Evolutionary conservation across 176 grass and related monocot species (phyloP).

Genomic region (Oryza officinalis): DNA sequence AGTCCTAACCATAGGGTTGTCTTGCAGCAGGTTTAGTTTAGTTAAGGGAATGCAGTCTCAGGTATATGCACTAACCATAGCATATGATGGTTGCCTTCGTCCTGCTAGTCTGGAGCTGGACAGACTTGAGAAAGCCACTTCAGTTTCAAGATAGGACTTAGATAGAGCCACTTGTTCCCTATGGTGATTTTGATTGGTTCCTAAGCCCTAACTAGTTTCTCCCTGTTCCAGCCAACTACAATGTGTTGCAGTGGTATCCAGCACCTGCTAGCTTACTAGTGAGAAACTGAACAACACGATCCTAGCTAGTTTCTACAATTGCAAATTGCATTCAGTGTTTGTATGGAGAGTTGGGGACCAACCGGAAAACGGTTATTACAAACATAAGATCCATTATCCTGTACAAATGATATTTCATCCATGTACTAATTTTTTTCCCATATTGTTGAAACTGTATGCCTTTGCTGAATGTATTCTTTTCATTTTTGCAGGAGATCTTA

Average conservation of each 20-base stretch:
- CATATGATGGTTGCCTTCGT: neutral
- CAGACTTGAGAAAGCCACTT: neutral
- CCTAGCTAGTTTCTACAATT: too few relatives aligned
- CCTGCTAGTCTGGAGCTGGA: neutral
- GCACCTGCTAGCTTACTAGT: neutral
- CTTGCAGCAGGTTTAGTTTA: neutral
- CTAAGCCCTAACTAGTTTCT: neutral
- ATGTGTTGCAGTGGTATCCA: neutral
- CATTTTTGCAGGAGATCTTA: conserved; percentile 21
- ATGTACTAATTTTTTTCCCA: neutral
- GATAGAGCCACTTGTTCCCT: neutral
- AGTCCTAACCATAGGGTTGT: neutral
- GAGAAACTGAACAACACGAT: neutral
- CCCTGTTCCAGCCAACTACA: neutral
- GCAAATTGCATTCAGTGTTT: neutral
- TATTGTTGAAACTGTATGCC: neutral
- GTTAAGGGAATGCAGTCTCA: neutral
- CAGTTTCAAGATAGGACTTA: neutral
- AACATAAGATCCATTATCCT: neutral
- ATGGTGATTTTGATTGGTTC: neutral
- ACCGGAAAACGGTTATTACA: neutral
- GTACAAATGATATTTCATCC: neutral
- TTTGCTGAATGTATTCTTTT: neutral
- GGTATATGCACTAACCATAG: neutral
- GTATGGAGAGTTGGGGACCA: neutral